A percentile compares a stretch with the other conserved stretches of the same genome.
Conservation (phyloP, 345 rosid species). For the Hirschfeldia incana region DNA sequence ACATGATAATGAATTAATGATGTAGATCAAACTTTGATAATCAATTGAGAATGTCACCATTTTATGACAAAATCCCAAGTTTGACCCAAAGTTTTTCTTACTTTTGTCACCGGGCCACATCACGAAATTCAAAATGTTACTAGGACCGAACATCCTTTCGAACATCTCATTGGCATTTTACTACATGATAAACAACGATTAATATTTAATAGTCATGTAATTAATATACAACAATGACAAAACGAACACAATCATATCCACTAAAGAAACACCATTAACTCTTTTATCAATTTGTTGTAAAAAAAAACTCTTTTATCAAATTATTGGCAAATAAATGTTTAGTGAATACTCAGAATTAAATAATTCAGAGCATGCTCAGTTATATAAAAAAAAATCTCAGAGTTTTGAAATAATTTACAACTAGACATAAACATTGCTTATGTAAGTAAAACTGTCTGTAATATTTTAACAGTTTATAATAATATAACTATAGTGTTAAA, state of each 20-base stretch:
- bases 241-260: not conserved
- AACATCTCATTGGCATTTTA: no score
- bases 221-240: not conserved
- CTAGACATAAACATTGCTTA: not conserved
- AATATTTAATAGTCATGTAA: not conserved
- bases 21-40: not conserved
- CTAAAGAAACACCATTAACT: not conserved
- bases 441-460: not conserved
- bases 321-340: not conserved
- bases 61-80: not conserved
- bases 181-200: not conserved
- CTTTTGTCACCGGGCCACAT: no score
- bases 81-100: no score
- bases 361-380: not conserved
- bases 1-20: not conserved
- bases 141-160: no score
- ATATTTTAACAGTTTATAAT: no score
- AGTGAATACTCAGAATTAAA: not conserved
- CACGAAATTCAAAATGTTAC: no score
- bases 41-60: not conserved
- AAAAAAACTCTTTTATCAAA: not conserved
- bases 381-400: not conserved
- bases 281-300: not conserved
- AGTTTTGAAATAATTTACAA: not conserved
- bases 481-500: no score